A percentile compares a stretch with the other conserved stretches of the same genome.
phyloP scores from a whole-genome alignment of 345 rosid species.

The Pugionium dolabratum region DNA sequence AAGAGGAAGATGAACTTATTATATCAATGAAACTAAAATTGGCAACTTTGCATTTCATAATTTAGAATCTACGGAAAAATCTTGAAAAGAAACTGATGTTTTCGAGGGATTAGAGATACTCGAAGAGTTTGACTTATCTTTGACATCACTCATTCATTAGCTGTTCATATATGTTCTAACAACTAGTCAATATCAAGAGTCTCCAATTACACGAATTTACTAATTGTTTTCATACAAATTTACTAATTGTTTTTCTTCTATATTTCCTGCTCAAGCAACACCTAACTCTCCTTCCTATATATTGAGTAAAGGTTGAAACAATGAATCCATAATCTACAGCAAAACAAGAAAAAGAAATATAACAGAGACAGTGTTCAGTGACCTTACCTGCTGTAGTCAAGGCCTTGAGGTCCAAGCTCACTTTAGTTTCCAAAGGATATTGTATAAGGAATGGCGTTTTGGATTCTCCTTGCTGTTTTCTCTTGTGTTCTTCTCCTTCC shows the following conservation, averaged over 20 bases:
- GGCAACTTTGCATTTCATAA: slow-evolving; percentile 11
- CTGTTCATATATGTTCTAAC: slow-evolving; percentile 66
- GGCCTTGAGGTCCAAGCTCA: slow-evolving; percentile 23
- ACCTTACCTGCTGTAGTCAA: slow-evolving; percentile 19
- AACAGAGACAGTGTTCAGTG: slow-evolving; percentile 29
- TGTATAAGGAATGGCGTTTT: slow-evolving; percentile 23
- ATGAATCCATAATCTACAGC: slow-evolving; percentile 26
- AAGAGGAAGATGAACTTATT: slow-evolving; percentile 4
- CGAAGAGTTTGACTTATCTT: slow-evolving; percentile 63
- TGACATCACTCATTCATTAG: slow-evolving; percentile 66
- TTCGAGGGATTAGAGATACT: slow-evolving; percentile 39
- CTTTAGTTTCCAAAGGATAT: neutral
- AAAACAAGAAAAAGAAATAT: neutral
- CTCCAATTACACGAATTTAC: neutral
- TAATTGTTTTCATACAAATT: no score
- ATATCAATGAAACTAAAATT: slow-evolving; percentile 8
- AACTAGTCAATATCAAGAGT: slow-evolving; percentile 41
- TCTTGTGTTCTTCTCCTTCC: slow-evolving; percentile 44
- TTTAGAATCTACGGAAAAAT: slow-evolving; percentile 34
- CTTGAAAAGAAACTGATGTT: slow-evolving; percentile 39
- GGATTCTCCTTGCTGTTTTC: slow-evolving; percentile 39
- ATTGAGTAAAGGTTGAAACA: slow-evolving; percentile 33
- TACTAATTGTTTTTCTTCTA: no score
- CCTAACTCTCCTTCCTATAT: slow-evolving; percentile 37
- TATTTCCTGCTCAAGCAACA: slow-evolving; percentile 14